These are phyloP conservation scores for Pichia manshurica DNA, from an alignment of 805 yeast species.

Conservation along the genomic window DNA sequence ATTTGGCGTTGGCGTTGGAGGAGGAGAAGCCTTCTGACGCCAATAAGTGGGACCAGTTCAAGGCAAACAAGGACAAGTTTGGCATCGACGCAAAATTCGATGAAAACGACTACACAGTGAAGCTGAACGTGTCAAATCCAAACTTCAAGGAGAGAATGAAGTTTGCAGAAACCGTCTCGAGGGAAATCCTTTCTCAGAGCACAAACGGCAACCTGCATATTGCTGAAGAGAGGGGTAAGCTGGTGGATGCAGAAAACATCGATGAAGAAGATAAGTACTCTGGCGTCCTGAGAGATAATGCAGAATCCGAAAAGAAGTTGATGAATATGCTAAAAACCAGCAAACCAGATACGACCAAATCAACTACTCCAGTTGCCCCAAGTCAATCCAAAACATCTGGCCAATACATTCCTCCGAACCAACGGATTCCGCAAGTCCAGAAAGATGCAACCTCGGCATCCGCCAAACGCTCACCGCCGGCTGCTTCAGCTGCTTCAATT, in stretches of 20 bases:
- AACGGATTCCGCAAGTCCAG: background rate
- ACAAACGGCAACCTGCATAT: conserved; percentile 67
- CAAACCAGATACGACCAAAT: background rate
- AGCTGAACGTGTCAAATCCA: conserved; percentile 62
- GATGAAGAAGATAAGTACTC: conserved; percentile 97
- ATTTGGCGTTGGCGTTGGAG: conserved; percentile 31
- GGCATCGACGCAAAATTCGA: conserved; percentile 82
- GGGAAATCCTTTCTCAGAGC: conserved; percentile 69
- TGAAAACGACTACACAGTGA: conserved; percentile 83
- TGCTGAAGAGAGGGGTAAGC: conserved; percentile 85
- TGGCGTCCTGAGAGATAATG: conserved; percentile 66
- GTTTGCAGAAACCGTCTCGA: conserved; percentile 74
- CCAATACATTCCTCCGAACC: conserved; percentile 3
- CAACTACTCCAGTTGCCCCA: background rate
- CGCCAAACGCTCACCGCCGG: background rate
- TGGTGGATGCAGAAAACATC: conserved; percentile 73
- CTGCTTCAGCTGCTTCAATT: background rate
- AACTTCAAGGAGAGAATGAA: conserved; percentile 59
- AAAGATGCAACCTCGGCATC: background rate
- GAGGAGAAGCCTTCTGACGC: conserved; percentile 20
- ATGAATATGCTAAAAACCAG: conserved; percentile 23
- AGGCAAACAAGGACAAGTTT: conserved; percentile 81
- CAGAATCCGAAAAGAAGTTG: conserved; percentile 21
- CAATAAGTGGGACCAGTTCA: conserved; percentile 84
- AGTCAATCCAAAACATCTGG: background rate